phyloP scores from a whole-genome alignment of 2,329 filamentous ascomycete genomes.

The Alternaria metachromatica region DNA sequence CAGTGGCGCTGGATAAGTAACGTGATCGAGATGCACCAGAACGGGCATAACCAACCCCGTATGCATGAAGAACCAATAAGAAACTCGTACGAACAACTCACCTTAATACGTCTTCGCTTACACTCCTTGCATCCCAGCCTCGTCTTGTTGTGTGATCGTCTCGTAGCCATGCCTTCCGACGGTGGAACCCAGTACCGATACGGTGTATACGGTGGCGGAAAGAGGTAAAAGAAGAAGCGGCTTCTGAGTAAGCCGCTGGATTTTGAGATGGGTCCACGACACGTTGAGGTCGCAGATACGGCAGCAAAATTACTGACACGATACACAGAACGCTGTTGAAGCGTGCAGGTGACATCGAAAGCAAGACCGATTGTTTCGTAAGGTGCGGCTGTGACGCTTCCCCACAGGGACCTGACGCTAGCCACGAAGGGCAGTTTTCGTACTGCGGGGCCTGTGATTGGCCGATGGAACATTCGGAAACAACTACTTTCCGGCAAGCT shows the following conservation, averaged over 20 bases:
- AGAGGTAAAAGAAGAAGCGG: neutral
- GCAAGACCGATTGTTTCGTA: slow-evolving; percentile 8
- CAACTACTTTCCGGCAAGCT: neutral
- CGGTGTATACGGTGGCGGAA: slow-evolving; percentile 6
- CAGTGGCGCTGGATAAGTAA: neutral
- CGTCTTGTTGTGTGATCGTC: slow-evolving; percentile 45
- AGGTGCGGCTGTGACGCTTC: slow-evolving; percentile 18
- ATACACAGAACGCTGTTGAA: slow-evolving; percentile 13
- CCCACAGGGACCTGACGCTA: slow-evolving; percentile 13
- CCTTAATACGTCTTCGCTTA: slow-evolving; percentile 47
- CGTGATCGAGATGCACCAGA: neutral
- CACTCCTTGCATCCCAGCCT: slow-evolving; percentile 45
- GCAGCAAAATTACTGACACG: neutral
- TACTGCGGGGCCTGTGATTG: slow-evolving; percentile 25
- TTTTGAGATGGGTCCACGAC: neutral
- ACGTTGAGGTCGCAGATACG: slow-evolving; percentile 3
- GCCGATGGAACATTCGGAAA: neutral
- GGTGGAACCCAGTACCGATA: slow-evolving; percentile 1
- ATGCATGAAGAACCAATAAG: neutral
- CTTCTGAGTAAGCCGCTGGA: neutral
- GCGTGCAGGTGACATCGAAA: slow-evolving; percentile 4
- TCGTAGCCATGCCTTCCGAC: slow-evolving; percentile 33
- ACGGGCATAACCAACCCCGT: neutral
- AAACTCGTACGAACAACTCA: slow-evolving; percentile 14
- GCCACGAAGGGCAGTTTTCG: slow-evolving; percentile 16